Evolutionary conservation across 192 early-diverging fungal genomes (phyloP).

Genomic region (Podila clonocystis): DNA sequence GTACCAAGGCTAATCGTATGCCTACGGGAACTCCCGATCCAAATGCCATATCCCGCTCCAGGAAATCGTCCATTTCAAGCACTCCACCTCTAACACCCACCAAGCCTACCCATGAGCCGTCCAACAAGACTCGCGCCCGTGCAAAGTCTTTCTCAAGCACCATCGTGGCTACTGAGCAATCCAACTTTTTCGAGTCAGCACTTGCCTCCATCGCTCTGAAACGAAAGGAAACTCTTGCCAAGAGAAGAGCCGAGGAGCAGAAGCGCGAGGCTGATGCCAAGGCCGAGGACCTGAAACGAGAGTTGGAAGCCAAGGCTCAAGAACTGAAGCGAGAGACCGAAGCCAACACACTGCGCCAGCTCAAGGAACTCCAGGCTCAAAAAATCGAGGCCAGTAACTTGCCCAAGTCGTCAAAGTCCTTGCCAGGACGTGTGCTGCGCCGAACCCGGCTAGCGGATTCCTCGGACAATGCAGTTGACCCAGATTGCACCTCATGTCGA

Average conservation of each 20-base stretch:
- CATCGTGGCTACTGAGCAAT: slow-evolving; percentile 10
- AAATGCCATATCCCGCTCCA: not conserved
- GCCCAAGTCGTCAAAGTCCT: slow-evolving; percentile 40
- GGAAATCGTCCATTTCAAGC: not conserved
- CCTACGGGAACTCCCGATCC: not conserved
- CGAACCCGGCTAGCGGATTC: slow-evolving; percentile 9
- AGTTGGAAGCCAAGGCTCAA: not conserved
- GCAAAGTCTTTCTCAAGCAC: slow-evolving; percentile 18
- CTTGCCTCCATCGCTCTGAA: slow-evolving; percentile 22
- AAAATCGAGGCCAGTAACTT: slow-evolving; percentile 44
- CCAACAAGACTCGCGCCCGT: not conserved
- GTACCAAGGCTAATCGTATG: no score
- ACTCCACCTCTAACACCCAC: not conserved
- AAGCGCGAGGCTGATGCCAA: slow-evolving; percentile 5
- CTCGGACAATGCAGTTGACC: slow-evolving; percentile 21
- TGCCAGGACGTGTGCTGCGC: slow-evolving; percentile 41
- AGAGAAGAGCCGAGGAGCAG: slow-evolving; percentile 9
- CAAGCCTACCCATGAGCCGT: not conserved
- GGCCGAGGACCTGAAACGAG: not conserved
- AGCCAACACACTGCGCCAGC: slow-evolving; percentile 1
- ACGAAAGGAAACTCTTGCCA: slow-evolving; percentile 21
- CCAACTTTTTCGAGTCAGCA: slow-evolving; percentile 29
- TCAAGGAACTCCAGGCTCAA: slow-evolving; percentile 24
- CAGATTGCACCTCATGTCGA: slow-evolving; percentile 43
- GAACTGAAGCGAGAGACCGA: slow-evolving; percentile 7